Base-by-base conservation (phyloP, 2,329 filamentous ascomycete species). In the Venturia pyrina region DNA sequence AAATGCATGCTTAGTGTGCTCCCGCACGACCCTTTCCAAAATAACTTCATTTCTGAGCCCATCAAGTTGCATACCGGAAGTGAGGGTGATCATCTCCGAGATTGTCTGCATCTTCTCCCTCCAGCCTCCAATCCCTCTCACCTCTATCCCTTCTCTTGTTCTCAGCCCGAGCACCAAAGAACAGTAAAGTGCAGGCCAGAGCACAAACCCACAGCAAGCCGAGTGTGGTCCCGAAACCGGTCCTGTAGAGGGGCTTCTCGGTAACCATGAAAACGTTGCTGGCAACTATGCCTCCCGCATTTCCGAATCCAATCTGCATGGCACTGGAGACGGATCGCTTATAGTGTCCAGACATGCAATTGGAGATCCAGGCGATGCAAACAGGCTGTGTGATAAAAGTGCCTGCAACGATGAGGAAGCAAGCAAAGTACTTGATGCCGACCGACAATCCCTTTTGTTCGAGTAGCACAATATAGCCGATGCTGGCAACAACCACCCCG, bases 311-410 rank as follows among this genome's bases (percentile, higher is more conserved):
- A 61, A 82, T 78, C 75, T 80, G 80, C 68, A 85, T 77, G 19
- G 82, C 83, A 24, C 82, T 78, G 6, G 79, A 78, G 37, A 87
- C 77, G 0, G 79, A 77, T 21, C 83, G 78, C 74, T 86, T 86
- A 72, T 84, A 85, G 71, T 85, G 82, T 1, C 83, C 83, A 0
- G 78, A 79, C 69, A 85, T 78, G 68, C 83, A 83, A 71, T 86
- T 85, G 66, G 78, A 79, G 28, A 86, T 74, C 84, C 84, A 87
- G 7, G 78, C 81, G 34, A 86, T 74, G 1, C 78, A 77, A 53
- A 86, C 78, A 1, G 84, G 83, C 67, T 83, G 81, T 3, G 80
- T 79, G 63, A 83, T 81, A 70, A 82, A 85, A 1, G 80, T 80
- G 19, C 84, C 83, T 8, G 76, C 75, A 2, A 82, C 81, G 69